Base-by-base conservation (phyloP, 228 moss, liverwort and hornwort genomes). In the Sphagnum magellanicum region DNA sequence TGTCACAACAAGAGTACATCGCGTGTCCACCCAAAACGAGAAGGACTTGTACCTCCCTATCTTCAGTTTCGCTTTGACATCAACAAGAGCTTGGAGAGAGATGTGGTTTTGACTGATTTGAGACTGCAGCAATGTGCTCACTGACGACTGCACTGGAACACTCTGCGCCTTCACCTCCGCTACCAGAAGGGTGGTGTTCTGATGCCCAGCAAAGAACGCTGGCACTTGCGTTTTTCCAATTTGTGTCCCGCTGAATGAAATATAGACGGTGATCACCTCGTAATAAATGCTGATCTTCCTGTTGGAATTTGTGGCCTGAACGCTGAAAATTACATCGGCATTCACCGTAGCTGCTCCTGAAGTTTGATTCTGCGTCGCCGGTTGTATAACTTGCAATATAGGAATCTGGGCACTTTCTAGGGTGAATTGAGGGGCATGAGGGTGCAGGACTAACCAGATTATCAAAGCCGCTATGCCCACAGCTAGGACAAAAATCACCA, bases 391-490 rank as follows among this genome's bases (percentile, higher is more conserved):
- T 87, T 72, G 65, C 4, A 91, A 57, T 12, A 5, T 52, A 63
- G 74, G 51, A 64, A 87, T 53, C 0, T 13, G 12, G n/a, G 91
- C 66, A 52, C 81, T 70, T 17, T 59, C 8, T 61, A 95, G 58
- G 32, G 78, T 63, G 67, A 79, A 92, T 0, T 83, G 79, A 0
- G 89, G 92, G 5, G 51, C 51, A 10, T 81, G 73, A 6, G 95
- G 95, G 6, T 83, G 89, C 8, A 95, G 65, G 6, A 90, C 82
- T 5, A 91, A 82, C 86, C 85, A 95, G 73, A 89, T 74, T 9
- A 95, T 71, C 52, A 92, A 80, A 59, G 72, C 73, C 6, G 79
- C 70, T 55, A 90, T 47, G 46, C 92, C 89, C 4, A 90, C 14
- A 50, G 49, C 64, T 59, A 92, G 59, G 0, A 66, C 59, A 1